phyloP scores from a whole-genome alignment of 1,284 basidiomycete genomes.

The Ceratobasidium sp. region DNA sequence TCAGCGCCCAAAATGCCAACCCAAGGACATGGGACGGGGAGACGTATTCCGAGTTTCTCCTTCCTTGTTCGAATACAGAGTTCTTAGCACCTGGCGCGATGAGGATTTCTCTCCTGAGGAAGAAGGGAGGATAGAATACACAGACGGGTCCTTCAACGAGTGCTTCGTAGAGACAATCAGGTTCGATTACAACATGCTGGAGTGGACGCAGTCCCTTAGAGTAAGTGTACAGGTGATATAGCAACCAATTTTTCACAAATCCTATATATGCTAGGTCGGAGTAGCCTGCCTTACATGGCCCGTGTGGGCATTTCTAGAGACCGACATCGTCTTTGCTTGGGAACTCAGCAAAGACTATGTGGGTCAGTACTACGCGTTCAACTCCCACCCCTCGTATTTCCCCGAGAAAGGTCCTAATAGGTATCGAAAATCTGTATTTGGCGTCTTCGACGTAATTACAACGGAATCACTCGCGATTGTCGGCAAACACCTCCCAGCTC shows the following conservation, averaged over 20 bases:
- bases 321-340: not conserved
- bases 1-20: not conserved
- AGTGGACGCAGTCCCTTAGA: slow-evolving; percentile 1
- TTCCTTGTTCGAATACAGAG: slow-evolving; percentile 21
- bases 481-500: not conserved
- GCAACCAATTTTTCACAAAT: not conserved
- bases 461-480: slow-evolving; percentile 15
- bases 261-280: not conserved
- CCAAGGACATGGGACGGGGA: slow-evolving; percentile 17
- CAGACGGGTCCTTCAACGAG: slow-evolving; percentile 1
- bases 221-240: not conserved
- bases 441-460: slow-evolving; percentile 3
- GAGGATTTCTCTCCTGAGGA: not conserved
- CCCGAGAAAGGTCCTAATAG: not conserved
- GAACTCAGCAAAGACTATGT: slow-evolving; percentile 17
- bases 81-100: slow-evolving; percentile 15
- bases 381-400: not conserved
- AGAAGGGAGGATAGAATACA: slow-evolving; percentile 20
- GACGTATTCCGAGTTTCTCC: slow-evolving; percentile 10
- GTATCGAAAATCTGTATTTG: slow-evolving; percentile 18
- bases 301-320: slow-evolving; percentile 8
- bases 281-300: slow-evolving; percentile 14
- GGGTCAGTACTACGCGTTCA: slow-evolving; percentile 18
- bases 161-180: not conserved
- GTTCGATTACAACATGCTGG: slow-evolving; percentile 17